Conservation (phyloP, 441 rosid species). For the California macrophylla region DNA sequence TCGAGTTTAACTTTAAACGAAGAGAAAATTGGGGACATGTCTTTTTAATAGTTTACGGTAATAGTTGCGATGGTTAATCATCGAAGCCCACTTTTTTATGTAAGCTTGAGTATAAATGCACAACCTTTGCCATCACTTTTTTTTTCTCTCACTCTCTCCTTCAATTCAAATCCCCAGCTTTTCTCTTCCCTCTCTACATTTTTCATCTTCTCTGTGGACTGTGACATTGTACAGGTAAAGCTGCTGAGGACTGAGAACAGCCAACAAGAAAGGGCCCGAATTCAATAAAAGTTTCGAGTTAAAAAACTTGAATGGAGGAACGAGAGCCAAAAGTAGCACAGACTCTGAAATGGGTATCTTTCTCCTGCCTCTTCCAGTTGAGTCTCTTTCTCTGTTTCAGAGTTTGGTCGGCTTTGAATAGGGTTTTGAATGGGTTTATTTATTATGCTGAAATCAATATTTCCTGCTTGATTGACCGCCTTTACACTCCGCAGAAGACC, state of each 20-base stretch:
- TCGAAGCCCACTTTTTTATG: constrained; percentile 84
- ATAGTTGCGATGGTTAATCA: constrained; percentile 86
- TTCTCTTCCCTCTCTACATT: neutral
- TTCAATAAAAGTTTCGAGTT: constrained; percentile 29
- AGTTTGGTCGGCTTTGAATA: constrained; percentile 36
- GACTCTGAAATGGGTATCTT: constrained; percentile 80
- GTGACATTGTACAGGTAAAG: constrained; percentile 11
- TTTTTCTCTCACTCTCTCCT: constrained; percentile 17
- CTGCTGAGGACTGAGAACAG: constrained; percentile 15
- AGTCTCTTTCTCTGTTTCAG: constrained; percentile 25
- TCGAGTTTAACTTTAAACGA: no score
- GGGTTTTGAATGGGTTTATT: constrained; percentile 46
- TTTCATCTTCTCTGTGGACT: constrained; percentile 19
- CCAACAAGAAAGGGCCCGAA: constrained; percentile 22
- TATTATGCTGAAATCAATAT: constrained; percentile 58
- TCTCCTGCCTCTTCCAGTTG: constrained; percentile 45
- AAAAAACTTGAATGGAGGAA: constrained; percentile 26
- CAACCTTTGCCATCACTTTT: constrained; percentile 34
- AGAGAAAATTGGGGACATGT: neutral
- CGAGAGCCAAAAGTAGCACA: constrained; percentile 57
- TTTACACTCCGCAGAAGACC: constrained; percentile 17
- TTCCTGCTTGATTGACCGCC: constrained; percentile 48
- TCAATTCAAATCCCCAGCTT: constrained; percentile 23
- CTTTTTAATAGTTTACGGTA: constrained; percentile 18
- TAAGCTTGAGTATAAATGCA: constrained; percentile 93